Evolutionary conservation across 345 rosid species (phyloP).

Genomic region (Citrus sp.): DNA sequence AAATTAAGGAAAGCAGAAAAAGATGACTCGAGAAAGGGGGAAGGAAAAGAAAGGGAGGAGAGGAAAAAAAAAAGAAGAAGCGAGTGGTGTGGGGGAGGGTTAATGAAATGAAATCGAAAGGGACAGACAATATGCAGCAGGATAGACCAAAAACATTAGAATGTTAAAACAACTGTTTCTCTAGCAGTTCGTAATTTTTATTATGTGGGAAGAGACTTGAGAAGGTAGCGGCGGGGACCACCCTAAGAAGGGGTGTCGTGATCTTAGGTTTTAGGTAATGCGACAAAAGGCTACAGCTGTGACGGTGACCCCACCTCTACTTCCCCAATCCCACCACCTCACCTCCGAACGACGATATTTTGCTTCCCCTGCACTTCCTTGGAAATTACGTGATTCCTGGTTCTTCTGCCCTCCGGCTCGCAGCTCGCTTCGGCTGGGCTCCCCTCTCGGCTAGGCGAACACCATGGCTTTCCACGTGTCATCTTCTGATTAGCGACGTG

Average conservation of each 20-base stretch:
- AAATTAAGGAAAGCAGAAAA: neutral
- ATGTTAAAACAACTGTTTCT: neutral
- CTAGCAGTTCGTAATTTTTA: neutral
- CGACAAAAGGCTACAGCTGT: conserved; percentile 42
- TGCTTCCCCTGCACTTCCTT: neutral
- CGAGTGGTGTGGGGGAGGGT: neutral
- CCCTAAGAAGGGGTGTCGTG: conserved; percentile 14
- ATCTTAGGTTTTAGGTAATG: conserved; percentile 26
- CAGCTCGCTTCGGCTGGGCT: no score
- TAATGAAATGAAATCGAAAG: conserved; percentile 12
- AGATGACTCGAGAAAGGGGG: neutral
- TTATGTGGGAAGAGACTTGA: neutral
- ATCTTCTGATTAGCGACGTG: no score
- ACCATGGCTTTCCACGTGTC: neutral
- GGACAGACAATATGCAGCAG: conserved; percentile 12
- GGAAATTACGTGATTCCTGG: neutral
- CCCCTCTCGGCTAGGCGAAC: no score
- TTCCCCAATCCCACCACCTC: conserved; percentile 7
- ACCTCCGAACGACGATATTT: neutral
- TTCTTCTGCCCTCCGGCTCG: no score
- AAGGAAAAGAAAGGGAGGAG: no score
- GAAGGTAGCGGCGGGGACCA: conserved; percentile 19
- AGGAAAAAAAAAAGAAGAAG: no score
- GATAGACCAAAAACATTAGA: neutral
- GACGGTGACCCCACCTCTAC: conserved; percentile 31